Evolutionary conservation across 1,284 basidiomycete genomes (phyloP).

Genomic region (Ustilago xerochloae): DNA sequence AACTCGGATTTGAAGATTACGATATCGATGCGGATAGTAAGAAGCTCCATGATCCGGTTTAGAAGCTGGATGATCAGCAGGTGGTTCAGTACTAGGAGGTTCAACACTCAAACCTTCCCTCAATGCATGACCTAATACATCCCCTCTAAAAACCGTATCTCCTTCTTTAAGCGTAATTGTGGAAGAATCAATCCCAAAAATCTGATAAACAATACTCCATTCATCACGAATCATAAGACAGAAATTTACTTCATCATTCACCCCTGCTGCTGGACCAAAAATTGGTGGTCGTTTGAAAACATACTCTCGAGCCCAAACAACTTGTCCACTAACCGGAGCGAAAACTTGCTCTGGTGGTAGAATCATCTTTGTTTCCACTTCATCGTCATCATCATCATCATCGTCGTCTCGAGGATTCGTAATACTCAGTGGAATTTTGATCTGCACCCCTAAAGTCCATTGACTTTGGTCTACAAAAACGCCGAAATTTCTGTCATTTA

Average conservation of each 20-base stretch:
- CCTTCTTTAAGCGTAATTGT: slow-evolving; percentile 30
- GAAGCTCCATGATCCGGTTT: slow-evolving; percentile 36
- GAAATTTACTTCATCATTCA: slow-evolving; percentile 54
- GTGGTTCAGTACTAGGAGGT: slow-evolving; percentile 43
- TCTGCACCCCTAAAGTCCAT: slow-evolving; percentile 50
- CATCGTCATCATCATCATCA: slow-evolving; percentile 21
- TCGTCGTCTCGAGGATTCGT: slow-evolving; percentile 37
- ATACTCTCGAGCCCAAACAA: slow-evolving; percentile 56
- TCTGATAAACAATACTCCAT: slow-evolving; percentile 59
- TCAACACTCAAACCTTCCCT: slow-evolving; percentile 25
- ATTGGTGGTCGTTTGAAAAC: slow-evolving; percentile 39
- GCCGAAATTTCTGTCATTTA: slow-evolving; percentile 36
- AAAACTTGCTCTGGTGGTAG: slow-evolving; percentile 47
- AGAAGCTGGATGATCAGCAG: slow-evolving; percentile 41
- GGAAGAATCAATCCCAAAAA: slow-evolving; percentile 48
- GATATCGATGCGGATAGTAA: slow-evolving; percentile 56
- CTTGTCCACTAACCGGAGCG: slow-evolving; percentile 54
- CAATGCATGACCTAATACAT: slow-evolving; percentile 48
- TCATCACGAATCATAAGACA: slow-evolving; percentile 59
- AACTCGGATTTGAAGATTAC: slow-evolving; percentile 53
- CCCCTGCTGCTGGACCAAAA: slow-evolving; percentile 40
- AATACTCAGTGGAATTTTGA: slow-evolving; percentile 38
- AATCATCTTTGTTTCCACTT: slow-evolving; percentile 11
- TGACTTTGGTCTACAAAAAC: slow-evolving; percentile 45
- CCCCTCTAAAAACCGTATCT: slow-evolving; percentile 46